Conservation (phyloP, 2,329 filamentous ascomycete genomes). For the Sclerotinia glacialis region DNA sequence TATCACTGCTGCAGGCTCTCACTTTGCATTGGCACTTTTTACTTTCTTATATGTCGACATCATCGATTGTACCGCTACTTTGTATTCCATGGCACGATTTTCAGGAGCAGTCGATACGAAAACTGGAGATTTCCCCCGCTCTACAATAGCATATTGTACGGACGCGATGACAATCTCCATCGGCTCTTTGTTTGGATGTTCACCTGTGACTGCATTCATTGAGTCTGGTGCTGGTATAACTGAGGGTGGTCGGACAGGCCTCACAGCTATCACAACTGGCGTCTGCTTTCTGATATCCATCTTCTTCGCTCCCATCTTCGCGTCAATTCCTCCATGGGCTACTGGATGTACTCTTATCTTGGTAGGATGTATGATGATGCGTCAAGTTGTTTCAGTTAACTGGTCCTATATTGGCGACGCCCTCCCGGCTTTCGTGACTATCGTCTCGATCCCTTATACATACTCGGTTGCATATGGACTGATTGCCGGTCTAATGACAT, state of each 20-base stretch:
- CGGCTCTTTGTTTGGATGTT: slow-evolving; percentile 65
- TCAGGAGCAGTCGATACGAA: slow-evolving; percentile 61
- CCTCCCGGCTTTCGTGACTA: slow-evolving; percentile 71
- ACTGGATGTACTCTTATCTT: slow-evolving; percentile 72
- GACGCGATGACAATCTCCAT: slow-evolving; percentile 71
- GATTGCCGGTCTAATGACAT: slow-evolving; percentile 60
- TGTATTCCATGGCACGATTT: slow-evolving; percentile 81
- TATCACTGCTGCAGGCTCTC: slow-evolving; percentile 48
- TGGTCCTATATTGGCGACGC: slow-evolving; percentile 75
- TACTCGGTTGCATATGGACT: slow-evolving; percentile 77
- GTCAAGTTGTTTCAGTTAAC: slow-evolving; percentile 71
- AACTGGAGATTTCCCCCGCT: slow-evolving; percentile 81
- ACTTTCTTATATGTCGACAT: slow-evolving; percentile 80
- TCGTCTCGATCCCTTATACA: slow-evolving; percentile 73
- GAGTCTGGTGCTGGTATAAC: slow-evolving; percentile 74
- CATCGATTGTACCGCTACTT: slow-evolving; percentile 72
- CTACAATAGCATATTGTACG: slow-evolving; percentile 73
- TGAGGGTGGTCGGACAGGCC: slow-evolving; percentile 69
- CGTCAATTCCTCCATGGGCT: slow-evolving; percentile 74
- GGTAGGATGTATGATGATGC: slow-evolving; percentile 75
- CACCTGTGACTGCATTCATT: slow-evolving; percentile 72
- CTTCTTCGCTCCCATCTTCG: slow-evolving; percentile 75
- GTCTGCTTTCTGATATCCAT: slow-evolving; percentile 68
- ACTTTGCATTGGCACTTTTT: slow-evolving; percentile 69
- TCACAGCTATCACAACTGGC: slow-evolving; percentile 68